Percentiles rank a stretch among this genome's conserved stretches.
phyloP scores from a whole-genome alignment of 768 basidiomycete genomes.

The Hericium rajendrae region DNA sequence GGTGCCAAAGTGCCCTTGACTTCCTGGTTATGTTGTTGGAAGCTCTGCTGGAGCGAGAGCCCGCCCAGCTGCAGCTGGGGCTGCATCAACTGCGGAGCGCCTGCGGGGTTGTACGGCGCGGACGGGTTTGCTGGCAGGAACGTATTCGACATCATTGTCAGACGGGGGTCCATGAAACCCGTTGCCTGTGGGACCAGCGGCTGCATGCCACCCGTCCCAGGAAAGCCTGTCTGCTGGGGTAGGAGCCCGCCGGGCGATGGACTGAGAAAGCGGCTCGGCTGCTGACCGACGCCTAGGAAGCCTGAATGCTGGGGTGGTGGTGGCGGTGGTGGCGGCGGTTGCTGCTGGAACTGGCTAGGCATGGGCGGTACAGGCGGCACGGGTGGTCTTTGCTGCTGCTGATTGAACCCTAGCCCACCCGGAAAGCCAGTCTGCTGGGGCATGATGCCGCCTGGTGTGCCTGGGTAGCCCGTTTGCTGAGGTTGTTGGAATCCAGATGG shows the following conservation, averaged over 20 bases:
- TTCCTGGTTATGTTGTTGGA: slow-evolving; percentile 79
- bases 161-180: slow-evolving; percentile 73
- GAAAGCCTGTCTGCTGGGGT: slow-evolving; percentile 54
- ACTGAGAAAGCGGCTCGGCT: slow-evolving; percentile 41
- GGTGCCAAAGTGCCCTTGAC: slow-evolving; percentile 56
- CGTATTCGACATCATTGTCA: slow-evolving; percentile 82
- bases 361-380: slow-evolving; percentile 14
- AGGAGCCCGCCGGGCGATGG: slow-evolving; percentile 41
- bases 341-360: slow-evolving; percentile 25
- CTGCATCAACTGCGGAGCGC: slow-evolving; percentile 62
- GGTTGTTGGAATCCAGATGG: slow-evolving; percentile 42
- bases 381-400: slow-evolving; percentile 27
- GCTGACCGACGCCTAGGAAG: slow-evolving; percentile 35
- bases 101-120: slow-evolving; percentile 48
- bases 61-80: slow-evolving; percentile 30
- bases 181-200: slow-evolving; percentile 66
- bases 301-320: slow-evolving; percentile 57
- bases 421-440: slow-evolving; percentile 51
- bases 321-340: slow-evolving; percentile 41
- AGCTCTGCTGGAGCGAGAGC: slow-evolving; percentile 67
- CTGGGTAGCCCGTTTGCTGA: slow-evolving; percentile 48
- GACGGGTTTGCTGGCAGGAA: slow-evolving; percentile 79
- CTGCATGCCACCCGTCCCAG: slow-evolving; percentile 25
- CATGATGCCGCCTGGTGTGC: slow-evolving; percentile 22
- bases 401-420: slow-evolving; percentile 29